Percentiles rank a stretch among this genome's conserved stretches.
Conservation (phyloP, 1,284 basidiomycete species). For the Ustilago shanxiensis region DNA sequence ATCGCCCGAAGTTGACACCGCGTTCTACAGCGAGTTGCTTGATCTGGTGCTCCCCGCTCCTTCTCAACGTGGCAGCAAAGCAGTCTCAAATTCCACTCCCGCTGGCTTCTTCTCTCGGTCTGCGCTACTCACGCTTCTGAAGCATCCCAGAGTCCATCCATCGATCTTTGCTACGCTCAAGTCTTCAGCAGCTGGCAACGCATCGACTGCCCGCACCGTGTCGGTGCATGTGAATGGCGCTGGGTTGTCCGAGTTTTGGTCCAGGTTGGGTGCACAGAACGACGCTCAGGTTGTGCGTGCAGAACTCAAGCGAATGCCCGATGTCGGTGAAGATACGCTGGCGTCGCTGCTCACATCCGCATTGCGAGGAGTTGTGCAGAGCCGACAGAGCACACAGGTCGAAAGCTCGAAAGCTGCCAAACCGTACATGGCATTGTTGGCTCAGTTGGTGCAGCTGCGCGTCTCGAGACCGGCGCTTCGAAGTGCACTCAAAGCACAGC, state of each 20-base stretch:
- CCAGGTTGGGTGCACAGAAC: constrained; percentile 26
- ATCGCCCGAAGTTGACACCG: constrained; percentile 28
- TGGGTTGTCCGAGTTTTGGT: constrained; percentile 31
- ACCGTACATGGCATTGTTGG: constrained; percentile 20
- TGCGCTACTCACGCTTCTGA: constrained; percentile 27
- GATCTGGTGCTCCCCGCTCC: constrained; percentile 31
- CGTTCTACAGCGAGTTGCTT: constrained; percentile 29
- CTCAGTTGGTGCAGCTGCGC: constrained; percentile 24
- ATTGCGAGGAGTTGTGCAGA: constrained; percentile 28
- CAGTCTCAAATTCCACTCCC: not conserved
- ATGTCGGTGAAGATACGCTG: constrained; percentile 36
- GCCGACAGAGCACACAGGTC: constrained; percentile 1
- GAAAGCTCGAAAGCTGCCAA: constrained; percentile 14
- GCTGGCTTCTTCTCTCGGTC: constrained; percentile 11
- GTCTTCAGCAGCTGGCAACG: not conserved
- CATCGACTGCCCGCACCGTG: not conserved
- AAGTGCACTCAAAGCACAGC: constrained; percentile 34
- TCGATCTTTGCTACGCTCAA: constrained; percentile 34
- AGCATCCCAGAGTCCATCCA: constrained; percentile 24
- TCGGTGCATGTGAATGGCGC: constrained; percentile 18
- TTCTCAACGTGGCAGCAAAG: constrained; percentile 18
- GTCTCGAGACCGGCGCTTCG: constrained; percentile 43
- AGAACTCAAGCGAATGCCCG: constrained; percentile 27
- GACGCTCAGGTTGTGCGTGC: constrained; percentile 29
- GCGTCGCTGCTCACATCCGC: constrained; percentile 24